Evolutionary conservation across 306 rosid species (phyloP).

Genomic region (Trifolium fragiferum): DNA sequence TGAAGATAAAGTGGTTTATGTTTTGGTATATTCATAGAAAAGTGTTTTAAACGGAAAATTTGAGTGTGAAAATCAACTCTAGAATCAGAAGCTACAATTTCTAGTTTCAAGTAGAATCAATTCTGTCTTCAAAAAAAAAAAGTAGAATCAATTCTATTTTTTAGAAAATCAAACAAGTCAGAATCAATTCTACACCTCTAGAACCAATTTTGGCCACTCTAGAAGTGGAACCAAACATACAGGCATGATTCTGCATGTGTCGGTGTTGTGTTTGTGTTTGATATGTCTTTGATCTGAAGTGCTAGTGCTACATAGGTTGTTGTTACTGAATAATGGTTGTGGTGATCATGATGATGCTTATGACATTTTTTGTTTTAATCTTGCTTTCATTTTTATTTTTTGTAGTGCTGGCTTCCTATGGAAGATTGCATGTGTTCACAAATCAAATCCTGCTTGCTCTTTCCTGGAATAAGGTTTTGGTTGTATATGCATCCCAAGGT

Average conservation of each 20-base stretch:
- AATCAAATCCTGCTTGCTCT: constrained; percentile 56
- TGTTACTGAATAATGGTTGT: neutral
- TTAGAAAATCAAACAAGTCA: too few relatives aligned
- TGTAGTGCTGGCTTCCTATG: constrained; percentile 89
- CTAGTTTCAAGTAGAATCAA: too few relatives aligned
- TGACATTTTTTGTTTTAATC: constrained; percentile 7
- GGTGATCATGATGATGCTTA: neutral
- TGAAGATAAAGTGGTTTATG: too few relatives aligned
- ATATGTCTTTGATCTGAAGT: neutral
- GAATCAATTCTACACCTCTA: too few relatives aligned
- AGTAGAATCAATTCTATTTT: too few relatives aligned
- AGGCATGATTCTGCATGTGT: neutral
- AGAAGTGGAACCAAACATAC: too few relatives aligned
- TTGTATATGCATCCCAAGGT: constrained; percentile 99
- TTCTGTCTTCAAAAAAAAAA: too few relatives aligned
- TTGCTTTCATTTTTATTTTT: neutral
- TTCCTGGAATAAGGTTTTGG: constrained; percentile 81
- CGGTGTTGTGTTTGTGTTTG: neutral
- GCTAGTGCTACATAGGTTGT: neutral
- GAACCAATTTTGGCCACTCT: too few relatives aligned
- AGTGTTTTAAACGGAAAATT: too few relatives aligned
- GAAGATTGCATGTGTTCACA: constrained; percentile 92
- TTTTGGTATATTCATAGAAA: too few relatives aligned
- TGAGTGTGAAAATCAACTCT: too few relatives aligned
- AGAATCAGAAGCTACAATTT: too few relatives aligned